Base-by-base conservation (phyloP, 2,329 filamentous ascomycete genomes). In the Ceratocystis ficicola region DNA sequence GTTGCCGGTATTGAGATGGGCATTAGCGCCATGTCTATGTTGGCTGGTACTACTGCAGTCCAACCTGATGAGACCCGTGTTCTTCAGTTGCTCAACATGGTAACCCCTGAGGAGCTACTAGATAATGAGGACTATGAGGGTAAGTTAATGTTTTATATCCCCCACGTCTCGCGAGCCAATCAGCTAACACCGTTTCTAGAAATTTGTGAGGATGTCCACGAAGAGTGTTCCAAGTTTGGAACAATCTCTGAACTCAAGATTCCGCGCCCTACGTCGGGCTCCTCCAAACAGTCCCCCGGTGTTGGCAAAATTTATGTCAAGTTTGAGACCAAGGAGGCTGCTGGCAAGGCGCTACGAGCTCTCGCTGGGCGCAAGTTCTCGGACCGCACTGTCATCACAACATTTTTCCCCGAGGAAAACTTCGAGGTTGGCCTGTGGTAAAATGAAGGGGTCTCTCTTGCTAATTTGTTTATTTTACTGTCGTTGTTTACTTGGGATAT, bases 251-350 rank as follows among this genome's bases (percentile, higher is more conserved):
- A 91, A n/a, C 79, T 97, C 76, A 99, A 99, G 79, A 87, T 99
- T 67, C 94, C 94, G 3, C 84, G 94, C 68, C 93, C 94, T 1
- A 85, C 84, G 25, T 89, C 89, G 71, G 90, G 89, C 62, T 89
- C 86, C 74, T 89, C 86, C 74, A 85, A 91, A 71, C 88, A 94
- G 73, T 89, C 87, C 25, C 84, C 90, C 36, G 94, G 94, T 60
- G 91, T 99, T 25, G 94, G 94, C 74, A 99, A 97, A 81, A 97
- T 99, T 70, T 99, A 87, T 74, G 87, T 99, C 78, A 97, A 96
- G 75, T 99, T 90, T 73, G 89, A 94, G 69, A 83, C 80, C 2
- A 78, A 83, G 1, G 90, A 91, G 63, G 85, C 86, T 7, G 89
- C 93, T 22, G 87, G 88, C 69, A 92, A 89, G 72, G 95, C 94